Conservation (phyloP, 352 stramenopile species). For the Phytophthora pluvialis region DNA sequence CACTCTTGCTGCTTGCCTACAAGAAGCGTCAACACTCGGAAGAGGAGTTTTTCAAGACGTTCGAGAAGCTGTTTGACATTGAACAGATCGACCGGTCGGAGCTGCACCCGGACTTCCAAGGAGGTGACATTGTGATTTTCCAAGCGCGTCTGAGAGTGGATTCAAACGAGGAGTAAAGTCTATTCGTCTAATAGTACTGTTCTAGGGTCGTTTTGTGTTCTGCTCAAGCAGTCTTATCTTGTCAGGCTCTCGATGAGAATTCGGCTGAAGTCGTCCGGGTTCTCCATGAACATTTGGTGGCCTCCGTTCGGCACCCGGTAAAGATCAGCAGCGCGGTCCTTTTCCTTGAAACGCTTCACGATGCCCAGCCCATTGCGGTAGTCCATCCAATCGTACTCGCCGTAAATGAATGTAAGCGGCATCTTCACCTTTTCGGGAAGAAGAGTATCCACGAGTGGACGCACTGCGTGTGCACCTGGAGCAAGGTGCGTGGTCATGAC, state of each 20-base stretch:
- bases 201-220: neutral
- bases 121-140: conserved; percentile 70
- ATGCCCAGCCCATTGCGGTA: conserved; percentile 69
- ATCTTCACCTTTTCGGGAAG: conserved; percentile 66
- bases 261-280: conserved; percentile 72
- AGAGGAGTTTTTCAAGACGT: conserved; percentile 62
- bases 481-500: conserved; percentile 79
- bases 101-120: conserved; percentile 74
- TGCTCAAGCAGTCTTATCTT: conserved; percentile 17
- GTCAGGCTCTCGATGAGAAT: conserved; percentile 55
- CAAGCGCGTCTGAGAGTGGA: conserved; percentile 38
- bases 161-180: conserved; percentile 16
- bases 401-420: conserved; percentile 87
- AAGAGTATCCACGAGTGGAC: conserved; percentile 71
- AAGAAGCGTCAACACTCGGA: conserved; percentile 78
- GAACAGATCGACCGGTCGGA: conserved; percentile 44
- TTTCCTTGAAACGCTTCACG: conserved; percentile 58
- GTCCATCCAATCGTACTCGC: conserved; percentile 89
- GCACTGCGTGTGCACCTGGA: conserved; percentile 69
- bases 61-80: conserved; percentile 60
- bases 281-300: conserved; percentile 89
- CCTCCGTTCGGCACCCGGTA: conserved; percentile 67
- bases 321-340: conserved; percentile 47
- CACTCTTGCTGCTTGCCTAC: conserved; percentile 75
- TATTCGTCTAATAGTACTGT: conserved; percentile 17